Conservation (phyloP, 2,329 filamentous ascomycete genomes). For the Cyphellophora attinorum region DNA sequence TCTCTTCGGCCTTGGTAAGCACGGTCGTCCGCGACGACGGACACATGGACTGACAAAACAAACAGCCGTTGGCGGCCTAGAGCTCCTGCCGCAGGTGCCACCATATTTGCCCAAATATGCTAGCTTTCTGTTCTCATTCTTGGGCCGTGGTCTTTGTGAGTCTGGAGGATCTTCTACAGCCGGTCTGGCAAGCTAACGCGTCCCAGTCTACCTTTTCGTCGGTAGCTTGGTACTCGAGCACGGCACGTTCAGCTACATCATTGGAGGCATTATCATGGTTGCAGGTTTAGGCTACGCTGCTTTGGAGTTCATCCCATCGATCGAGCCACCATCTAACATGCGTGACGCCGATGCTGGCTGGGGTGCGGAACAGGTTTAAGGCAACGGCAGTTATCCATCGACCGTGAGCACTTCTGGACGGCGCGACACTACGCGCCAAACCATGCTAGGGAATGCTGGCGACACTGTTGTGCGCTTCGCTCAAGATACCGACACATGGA, state of each 20-base stretch:
- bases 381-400: not conserved
- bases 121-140: conserved; percentile 95
- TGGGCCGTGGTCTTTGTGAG: conserved; percentile 90
- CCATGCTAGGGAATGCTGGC: no score
- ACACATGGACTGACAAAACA: conserved; percentile 15
- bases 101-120: conserved; percentile 88
- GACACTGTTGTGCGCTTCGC: no score
- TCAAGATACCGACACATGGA: no score
- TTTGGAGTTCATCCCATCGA: conserved; percentile 68
- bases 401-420: conserved; percentile 3
- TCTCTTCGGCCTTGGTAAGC: conserved; percentile 74
- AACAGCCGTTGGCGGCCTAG: conserved; percentile 60
- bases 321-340: conserved; percentile 75
- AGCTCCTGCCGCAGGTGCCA: conserved; percentile 77
- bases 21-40: not conserved
- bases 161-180: conserved; percentile 19
- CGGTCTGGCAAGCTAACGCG: conserved; percentile 5
- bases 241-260: conserved; percentile 58
- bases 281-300: conserved; percentile 68
- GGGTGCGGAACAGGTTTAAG: conserved; percentile 69
- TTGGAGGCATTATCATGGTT: conserved; percentile 67
- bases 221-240: conserved; percentile 72
- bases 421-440: conserved; percentile 5
- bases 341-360: conserved; percentile 66
- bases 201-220: conserved; percentile 86